Conservation (phyloP, 2,329 filamentous ascomycete genomes). For the Fusarium verticillioides region DNA sequence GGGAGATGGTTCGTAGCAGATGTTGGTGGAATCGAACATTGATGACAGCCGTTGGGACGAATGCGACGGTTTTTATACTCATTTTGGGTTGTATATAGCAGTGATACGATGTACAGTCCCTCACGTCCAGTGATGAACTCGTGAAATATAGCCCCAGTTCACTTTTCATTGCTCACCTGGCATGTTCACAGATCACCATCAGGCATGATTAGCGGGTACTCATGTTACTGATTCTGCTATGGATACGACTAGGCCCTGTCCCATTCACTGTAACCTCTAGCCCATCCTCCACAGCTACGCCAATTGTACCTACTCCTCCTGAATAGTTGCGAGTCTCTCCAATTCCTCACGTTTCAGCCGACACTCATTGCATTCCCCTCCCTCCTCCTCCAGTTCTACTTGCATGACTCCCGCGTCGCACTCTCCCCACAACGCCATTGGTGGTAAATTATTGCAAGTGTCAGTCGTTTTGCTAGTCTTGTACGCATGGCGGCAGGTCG, state of each 20-base stretch:
- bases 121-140: background rate
- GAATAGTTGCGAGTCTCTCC: background rate
- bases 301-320: background rate
- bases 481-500: background rate
- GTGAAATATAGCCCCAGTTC: background rate
- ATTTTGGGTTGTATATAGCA: too few species aligned
- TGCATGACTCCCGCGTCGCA: background rate
- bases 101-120: background rate
- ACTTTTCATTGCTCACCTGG: fast-evolving
- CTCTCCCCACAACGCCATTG: background rate
- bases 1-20: fast-evolving
- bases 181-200: background rate
- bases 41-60: too few species aligned
- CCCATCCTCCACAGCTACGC: fast-evolving
- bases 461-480: background rate
- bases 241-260: fast-evolving
- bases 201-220: fast-evolving
- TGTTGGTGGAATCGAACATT: too few species aligned
- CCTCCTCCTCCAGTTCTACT: background rate
- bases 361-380: background rate
- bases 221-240: fast-evolving
- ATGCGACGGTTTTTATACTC: too few species aligned
- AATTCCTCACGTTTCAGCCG: background rate
- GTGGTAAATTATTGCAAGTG: background rate
- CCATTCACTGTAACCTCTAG: fast-evolving